Conservation (phyloP, 176 grass and related monocot genomes). For the Juncus inflexus region DNA sequence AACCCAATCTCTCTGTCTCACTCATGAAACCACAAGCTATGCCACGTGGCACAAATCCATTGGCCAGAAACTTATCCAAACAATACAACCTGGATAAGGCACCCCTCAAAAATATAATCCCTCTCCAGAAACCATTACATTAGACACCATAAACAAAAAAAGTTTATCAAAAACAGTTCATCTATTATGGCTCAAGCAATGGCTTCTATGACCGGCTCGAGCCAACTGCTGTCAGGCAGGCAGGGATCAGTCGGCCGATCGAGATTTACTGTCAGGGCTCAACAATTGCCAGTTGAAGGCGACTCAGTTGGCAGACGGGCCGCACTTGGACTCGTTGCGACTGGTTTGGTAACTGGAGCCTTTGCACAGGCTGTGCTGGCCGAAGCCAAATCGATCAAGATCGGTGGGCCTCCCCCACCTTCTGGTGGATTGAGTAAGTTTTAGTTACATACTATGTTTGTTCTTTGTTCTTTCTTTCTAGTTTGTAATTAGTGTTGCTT, state of each 20-base stretch:
- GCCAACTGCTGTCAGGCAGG: slow-evolving; percentile 39
- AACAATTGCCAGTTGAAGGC: slow-evolving; percentile 33
- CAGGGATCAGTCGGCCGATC: slow-evolving; percentile 25
- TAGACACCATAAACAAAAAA: not conserved
- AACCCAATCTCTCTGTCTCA: slow-evolving; percentile 34
- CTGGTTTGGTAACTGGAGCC: slow-evolving; percentile 39
- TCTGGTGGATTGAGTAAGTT: slow-evolving; percentile 89
- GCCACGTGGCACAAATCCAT: slow-evolving; percentile 34
- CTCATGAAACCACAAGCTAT: slow-evolving; percentile 7
- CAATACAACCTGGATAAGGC: slow-evolving; percentile 47
- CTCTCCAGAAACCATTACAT: slow-evolving; percentile 8
- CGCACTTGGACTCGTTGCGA: slow-evolving; percentile 65
- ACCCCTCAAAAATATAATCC: slow-evolving; percentile 41
- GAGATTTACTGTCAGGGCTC: slow-evolving; percentile 41
- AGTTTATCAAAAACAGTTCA: not conserved
- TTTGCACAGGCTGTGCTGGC: slow-evolving; percentile 57
- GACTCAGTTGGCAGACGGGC: slow-evolving; percentile 52
- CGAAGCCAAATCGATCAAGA: slow-evolving; percentile 27
- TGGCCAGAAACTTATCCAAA: slow-evolving; percentile 64
- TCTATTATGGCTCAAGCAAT: slow-evolving; percentile 75
- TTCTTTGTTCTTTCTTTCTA: not conserved
- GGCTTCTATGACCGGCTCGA: slow-evolving; percentile 88
- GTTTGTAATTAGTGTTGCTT: not conserved
- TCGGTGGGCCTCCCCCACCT: slow-evolving; percentile 33
- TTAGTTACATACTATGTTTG: not conserved